These are phyloP conservation scores for Asterella californica DNA, from an alignment of 225 moss, liverwort and hornwort genomes.

Conservation along the genomic window DNA sequence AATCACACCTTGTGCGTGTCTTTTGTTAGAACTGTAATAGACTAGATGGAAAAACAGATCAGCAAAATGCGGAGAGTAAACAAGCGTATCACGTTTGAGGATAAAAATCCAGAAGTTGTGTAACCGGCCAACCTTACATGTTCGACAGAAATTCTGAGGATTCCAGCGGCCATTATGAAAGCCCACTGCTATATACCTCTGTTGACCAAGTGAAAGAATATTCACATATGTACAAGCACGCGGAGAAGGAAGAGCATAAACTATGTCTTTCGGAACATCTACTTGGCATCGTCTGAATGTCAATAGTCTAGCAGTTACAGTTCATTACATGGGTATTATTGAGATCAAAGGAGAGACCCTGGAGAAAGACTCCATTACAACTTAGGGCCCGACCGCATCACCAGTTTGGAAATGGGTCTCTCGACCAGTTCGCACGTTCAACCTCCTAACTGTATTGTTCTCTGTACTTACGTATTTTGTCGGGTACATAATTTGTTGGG, in stretches of 20 bases:
- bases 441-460: no score
- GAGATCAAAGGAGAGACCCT: conserved; percentile 12
- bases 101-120: no score
- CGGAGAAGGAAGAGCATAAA: conserved; percentile 10
- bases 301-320: conserved; percentile 6
- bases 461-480: no score
- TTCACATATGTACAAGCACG: conserved; percentile 29
- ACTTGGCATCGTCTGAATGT: conserved; percentile 8
- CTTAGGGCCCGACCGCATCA: no score
- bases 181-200: conserved; percentile 17
- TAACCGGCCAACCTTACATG: conserved; percentile 13
- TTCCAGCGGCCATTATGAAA: conserved; percentile 11
- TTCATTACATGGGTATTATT: conserved; percentile 17
- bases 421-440: no score
- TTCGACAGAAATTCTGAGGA: conserved; percentile 3
- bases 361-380: conserved; percentile 16
- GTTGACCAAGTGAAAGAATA: conserved; percentile 18
- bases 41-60: no score
- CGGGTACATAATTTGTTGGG: no score
- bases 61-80: no score
- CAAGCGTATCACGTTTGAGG: no score
- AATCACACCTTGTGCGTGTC: no score
- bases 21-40: no score
- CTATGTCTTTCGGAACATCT: conserved; percentile 1
- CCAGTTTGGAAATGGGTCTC: no score